phyloP scores from a whole-genome alignment of 257 asterid genomes.

The Nicotiana sylvestris region DNA sequence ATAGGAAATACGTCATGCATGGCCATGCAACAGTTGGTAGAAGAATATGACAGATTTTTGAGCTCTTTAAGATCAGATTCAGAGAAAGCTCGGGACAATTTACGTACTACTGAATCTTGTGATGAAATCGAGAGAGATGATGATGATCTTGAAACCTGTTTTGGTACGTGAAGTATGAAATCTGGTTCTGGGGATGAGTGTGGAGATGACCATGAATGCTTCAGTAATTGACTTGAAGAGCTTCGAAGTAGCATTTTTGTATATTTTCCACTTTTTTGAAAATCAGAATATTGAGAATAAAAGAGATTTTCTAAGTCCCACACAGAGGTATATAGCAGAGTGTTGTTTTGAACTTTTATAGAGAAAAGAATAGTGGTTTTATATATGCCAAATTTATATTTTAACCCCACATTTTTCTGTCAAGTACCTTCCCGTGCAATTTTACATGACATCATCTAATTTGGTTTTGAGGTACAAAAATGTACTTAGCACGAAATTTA shows the following conservation, averaged over 20 bases:
- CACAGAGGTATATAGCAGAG: no score
- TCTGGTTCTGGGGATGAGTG: constrained; percentile 16
- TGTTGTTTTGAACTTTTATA: no score
- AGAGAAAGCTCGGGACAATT: constrained; percentile 8
- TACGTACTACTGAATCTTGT: background rate
- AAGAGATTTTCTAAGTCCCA: no score
- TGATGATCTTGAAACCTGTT: constrained; percentile 15
- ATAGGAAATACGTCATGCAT: constrained; percentile 18
- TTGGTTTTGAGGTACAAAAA: no score
- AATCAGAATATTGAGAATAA: no score
- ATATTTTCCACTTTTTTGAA: background rate
- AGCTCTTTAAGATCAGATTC: constrained; percentile 15
- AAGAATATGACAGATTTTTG: background rate
- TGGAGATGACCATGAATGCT: constrained; percentile 12
- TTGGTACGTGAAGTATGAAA: background rate
- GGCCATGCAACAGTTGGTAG: constrained; percentile 17
- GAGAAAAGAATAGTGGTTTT: no score
- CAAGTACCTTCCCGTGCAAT: no score
- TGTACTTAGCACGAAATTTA: no score
- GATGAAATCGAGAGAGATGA: background rate
- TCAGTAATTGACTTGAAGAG: constrained; percentile 31
- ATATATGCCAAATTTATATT: background rate
- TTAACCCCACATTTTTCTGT: background rate
- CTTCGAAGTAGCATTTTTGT: constrained; percentile 41
- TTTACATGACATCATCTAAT: no score